Conservation (phyloP, 169 alveolate genomes). For the Plasmodium vivax region DNA sequence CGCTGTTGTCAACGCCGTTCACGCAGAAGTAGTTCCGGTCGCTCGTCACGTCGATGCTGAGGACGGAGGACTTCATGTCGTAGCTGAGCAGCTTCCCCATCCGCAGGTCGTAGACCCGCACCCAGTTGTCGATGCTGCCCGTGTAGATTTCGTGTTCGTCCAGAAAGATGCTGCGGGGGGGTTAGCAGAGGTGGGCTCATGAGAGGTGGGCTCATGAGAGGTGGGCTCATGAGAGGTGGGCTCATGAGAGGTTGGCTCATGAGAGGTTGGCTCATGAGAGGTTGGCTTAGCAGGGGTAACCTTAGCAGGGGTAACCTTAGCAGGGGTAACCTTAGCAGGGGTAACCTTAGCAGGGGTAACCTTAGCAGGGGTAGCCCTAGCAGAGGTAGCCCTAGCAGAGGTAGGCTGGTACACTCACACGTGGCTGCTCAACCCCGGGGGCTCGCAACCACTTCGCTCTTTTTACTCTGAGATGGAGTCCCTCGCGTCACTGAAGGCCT, state of each 20-base stretch:
- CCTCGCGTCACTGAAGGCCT: slow-evolving; percentile 31
- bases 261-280: too few species aligned
- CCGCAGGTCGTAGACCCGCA: slow-evolving; percentile 52
- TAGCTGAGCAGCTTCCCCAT: slow-evolving; percentile 64
- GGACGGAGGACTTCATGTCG: slow-evolving; percentile 52
- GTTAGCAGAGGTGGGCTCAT: too few species aligned
- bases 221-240: background rate
- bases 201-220: too few species aligned
- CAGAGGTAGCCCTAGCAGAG: background rate
- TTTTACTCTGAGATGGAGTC: slow-evolving; percentile 48
- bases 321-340: too few species aligned
- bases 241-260: too few species aligned
- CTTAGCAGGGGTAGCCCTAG: too few species aligned
- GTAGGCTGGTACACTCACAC: background rate
- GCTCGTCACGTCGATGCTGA: slow-evolving; percentile 58
- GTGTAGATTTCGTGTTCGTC: slow-evolving; percentile 59
- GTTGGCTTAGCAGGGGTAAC: too few species aligned
- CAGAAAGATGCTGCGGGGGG: slow-evolving; percentile 20
- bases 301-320: too few species aligned
- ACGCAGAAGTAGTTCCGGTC: slow-evolving; percentile 49
- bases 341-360: too few species aligned
- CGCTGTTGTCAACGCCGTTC: slow-evolving; percentile 33
- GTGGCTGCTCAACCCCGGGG: background rate
- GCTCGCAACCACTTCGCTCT: background rate
- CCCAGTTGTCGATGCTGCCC: slow-evolving; percentile 48